These are phyloP conservation scores for Alternaria tenuissima DNA, from an alignment of 2,329 filamentous ascomycete species.

Conservation along the genomic window DNA sequence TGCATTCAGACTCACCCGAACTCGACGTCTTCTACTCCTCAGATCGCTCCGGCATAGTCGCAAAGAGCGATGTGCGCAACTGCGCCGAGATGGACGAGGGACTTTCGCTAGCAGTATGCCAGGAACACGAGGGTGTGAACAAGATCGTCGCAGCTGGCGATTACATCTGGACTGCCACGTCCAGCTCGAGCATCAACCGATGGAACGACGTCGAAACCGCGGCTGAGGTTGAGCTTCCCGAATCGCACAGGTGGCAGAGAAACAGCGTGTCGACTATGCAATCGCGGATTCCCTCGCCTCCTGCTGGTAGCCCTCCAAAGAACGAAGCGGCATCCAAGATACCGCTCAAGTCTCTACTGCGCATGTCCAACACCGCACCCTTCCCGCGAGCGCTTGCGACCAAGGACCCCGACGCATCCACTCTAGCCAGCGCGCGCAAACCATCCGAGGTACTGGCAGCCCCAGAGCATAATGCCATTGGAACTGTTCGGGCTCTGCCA, in stretches of 20 bases:
- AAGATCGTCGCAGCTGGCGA: slow-evolving; percentile 71
- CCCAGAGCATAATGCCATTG: slow-evolving; percentile 37
- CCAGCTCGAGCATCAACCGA: slow-evolving; percentile 88
- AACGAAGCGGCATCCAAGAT: slow-evolving; percentile 65
- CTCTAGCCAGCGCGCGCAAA: slow-evolving; percentile 62
- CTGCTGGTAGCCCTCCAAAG: slow-evolving; percentile 41
- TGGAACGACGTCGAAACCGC: slow-evolving; percentile 88
- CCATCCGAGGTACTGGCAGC: slow-evolving; percentile 64
- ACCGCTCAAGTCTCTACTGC: slow-evolving; percentile 77
- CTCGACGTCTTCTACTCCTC: slow-evolving; percentile 93
- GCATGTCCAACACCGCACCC: slow-evolving; percentile 82
- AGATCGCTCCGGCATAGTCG: slow-evolving; percentile 91
- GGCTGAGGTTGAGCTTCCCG: slow-evolving; percentile 68
- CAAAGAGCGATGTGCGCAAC: slow-evolving; percentile 89
- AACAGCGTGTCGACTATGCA: slow-evolving; percentile 60
- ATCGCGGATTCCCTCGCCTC: slow-evolving; percentile 52
- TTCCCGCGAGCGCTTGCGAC: slow-evolving; percentile 68
- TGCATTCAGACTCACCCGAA: slow-evolving; percentile 86
- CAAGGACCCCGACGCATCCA: slow-evolving; percentile 65
- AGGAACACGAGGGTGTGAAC: slow-evolving; percentile 86
- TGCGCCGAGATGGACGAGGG: slow-evolving; percentile 84
- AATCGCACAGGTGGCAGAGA: slow-evolving; percentile 61
- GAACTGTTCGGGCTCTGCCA: slow-evolving; percentile 55
- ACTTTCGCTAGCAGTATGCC: slow-evolving; percentile 85
- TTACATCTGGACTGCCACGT: slow-evolving; percentile 89